Evolutionary conservation across 2,329 filamentous ascomycete genomes (phyloP).

Genomic region (Geosmithia flava): DNA sequence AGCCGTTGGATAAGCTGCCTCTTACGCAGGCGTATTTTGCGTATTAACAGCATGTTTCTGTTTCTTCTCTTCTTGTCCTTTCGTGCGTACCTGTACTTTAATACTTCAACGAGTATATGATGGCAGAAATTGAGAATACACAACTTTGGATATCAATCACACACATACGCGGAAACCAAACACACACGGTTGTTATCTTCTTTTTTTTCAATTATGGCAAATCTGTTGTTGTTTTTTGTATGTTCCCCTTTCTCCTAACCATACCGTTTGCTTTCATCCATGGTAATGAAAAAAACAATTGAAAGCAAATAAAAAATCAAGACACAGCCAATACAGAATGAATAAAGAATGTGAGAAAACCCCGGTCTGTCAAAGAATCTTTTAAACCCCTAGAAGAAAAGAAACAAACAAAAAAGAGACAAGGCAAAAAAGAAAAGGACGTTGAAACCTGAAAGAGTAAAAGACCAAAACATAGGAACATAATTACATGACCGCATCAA

Average conservation of each 20-base stretch:
- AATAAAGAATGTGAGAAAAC: not conserved
- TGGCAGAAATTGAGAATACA: not conserved
- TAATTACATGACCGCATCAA: constrained; percentile 3
- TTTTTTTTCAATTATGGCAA: too few species aligned
- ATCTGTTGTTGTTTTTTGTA: too few species aligned
- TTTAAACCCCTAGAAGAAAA: not conserved
- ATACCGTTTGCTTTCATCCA: too few species aligned
- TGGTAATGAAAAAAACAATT: not conserved
- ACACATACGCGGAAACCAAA: too few species aligned
- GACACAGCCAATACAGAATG: not conserved
- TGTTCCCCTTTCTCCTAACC: too few species aligned
- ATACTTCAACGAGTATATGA: not conserved
- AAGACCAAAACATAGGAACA: not conserved
- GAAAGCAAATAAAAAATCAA: not conserved
- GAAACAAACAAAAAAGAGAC: too few species aligned
- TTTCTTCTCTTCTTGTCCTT: not conserved
- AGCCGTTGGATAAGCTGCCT: constrained; percentile 58
- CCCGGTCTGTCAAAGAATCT: too few species aligned
- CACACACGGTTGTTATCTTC: too few species aligned
- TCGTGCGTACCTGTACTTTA: too few species aligned
- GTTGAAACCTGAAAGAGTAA: not conserved
- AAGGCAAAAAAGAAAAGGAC: not conserved
- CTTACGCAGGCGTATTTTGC: constrained; percentile 69
- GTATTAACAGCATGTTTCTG: constrained; percentile 38
- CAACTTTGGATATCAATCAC: not conserved